Base-by-base conservation (phyloP, 768 basidiomycete genomes). In the Hortiboletus flavorubellus region DNA sequence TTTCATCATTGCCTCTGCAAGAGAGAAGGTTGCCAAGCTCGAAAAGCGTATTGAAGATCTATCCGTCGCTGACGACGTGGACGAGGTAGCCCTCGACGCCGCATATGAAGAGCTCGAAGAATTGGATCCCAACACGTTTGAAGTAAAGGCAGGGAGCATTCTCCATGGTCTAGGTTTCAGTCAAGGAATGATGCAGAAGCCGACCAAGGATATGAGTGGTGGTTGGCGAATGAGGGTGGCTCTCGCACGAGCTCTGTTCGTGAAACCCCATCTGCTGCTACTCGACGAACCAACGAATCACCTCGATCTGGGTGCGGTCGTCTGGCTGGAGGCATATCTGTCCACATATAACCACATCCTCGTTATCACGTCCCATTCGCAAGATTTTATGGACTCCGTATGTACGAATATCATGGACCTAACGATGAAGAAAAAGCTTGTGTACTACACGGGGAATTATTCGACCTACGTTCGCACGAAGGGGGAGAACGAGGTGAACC, bases 171-270 rank as follows among this genome's bases (percentile, higher is more conserved):
- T 99, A 38, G 96, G 96, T 15, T 99, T 99, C 77, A 78, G 80
- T 46, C 82, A 81, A 64, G 69, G 76, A 51, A 98, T 98, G 96
- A 97, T 98, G 95, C 82, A 82, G 72, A 91, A 88, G 72, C 89
- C 94, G 4, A 99, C 96, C 31, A 96, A 93, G 75, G 96, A 99
- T 71, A 99, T 99, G 96, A 88, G 85, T 66, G 96, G 96, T 82
- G 96, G 96, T 64, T 99, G 96, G 96, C 83, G 96, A 49, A 99
- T 99, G 96, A 86, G 96, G 70, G 96, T 99, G 51, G 90, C 96
- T 14, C 87, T 99, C 38, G 96, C 96, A 34, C 82, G 96, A 46
- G 96, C 96, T 1, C 80, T 99, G 39, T 98, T 98, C 73, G 76
- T 99, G 72, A 98, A 95, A 73, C 96, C 96, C 6, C 97, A 99